Base-by-base conservation (phyloP, 2,329 filamentous ascomycete species). In the Alternaria hordeiaustralica region DNA sequence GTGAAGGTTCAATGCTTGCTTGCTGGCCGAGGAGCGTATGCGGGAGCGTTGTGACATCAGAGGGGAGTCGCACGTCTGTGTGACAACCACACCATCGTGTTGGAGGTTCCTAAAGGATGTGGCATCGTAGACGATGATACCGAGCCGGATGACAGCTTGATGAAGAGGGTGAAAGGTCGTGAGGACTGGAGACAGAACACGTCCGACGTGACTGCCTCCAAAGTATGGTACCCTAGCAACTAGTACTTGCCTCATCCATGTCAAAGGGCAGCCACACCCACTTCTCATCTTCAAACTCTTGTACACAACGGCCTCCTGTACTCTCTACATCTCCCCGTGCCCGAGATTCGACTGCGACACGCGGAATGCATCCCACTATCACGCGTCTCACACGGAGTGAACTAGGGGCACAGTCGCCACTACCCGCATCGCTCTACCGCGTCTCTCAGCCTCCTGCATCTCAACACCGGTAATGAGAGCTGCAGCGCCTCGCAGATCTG, bases 211-310 rank as follows among this genome's bases (percentile, higher is more conserved):
- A 64, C 43, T 65, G 56, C 50, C 56, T 66, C 53, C 54, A 58
- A 67, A 67, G 49, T 61, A 60, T 65, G 69, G 69, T 71, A 71
- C 68, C 69, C 69, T 71, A 71, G 66, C 36, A 62, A 55, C 64
- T 71, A 70, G 68, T 64, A 61, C 58, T 67, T 18, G 50, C 58
- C 60, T 59, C 60, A 71, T 70, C 69, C 69, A 63, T 65, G 65
- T 66, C 63, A 43, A 44, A 64, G 58, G 56, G 55, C 44, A 62
- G 56, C 64, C 68, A 62, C 63, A 58, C 23, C 61, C 66, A 54
- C 58, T 43, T 58, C 50, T 45, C 30, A 36, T 62, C 49, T 54
- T 54, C 62, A 36, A 55, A 33, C 43, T 60, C 58, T 57, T 57
- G 26, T 54, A 55, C 47, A 46, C 54, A 44, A 15, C 49, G 45